Evolutionary conservation across 2,329 filamentous ascomycete genomes (phyloP).

Genomic region (Aureobasidium melanogenum): DNA sequence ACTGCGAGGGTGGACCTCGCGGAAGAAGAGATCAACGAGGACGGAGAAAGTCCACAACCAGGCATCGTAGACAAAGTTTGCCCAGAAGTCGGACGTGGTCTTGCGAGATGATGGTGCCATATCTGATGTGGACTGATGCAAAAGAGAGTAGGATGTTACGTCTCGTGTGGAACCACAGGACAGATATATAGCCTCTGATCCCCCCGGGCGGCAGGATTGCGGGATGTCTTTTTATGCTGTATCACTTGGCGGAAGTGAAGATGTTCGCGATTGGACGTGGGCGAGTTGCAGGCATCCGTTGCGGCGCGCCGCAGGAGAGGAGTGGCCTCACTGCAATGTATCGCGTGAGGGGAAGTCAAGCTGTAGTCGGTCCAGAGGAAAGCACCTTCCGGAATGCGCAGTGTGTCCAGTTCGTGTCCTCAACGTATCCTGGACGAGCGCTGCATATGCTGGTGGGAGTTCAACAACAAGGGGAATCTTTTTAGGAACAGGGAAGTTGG

Average conservation of each 20-base stretch:
- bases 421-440: not conserved
- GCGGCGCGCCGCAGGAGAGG: not conserved
- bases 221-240: not conserved
- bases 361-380: not conserved
- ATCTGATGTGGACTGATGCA: not conserved
- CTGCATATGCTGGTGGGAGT: constrained; percentile 8
- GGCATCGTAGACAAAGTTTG: constrained; percentile 51
- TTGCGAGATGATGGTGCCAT: not conserved
- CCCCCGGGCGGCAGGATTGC: not conserved
- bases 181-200: not conserved
- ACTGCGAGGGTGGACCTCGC: constrained; percentile 88
- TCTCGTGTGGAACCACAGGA: not conserved
- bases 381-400: not conserved
- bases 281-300: not conserved
- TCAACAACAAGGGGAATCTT: not conserved
- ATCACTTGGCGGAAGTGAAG: not conserved
- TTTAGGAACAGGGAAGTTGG: not conserved
- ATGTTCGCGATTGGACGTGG: not conserved
- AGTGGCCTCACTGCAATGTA: not conserved
- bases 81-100: constrained; percentile 6
- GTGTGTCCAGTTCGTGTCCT: not conserved
- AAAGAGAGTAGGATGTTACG: not conserved
- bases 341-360: not conserved
- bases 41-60: constrained; percentile 72
- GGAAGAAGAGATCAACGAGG: constrained; percentile 92